Conservation (phyloP, 1,139 yeast genomes). For the Suhomyces yuchorum region DNA sequence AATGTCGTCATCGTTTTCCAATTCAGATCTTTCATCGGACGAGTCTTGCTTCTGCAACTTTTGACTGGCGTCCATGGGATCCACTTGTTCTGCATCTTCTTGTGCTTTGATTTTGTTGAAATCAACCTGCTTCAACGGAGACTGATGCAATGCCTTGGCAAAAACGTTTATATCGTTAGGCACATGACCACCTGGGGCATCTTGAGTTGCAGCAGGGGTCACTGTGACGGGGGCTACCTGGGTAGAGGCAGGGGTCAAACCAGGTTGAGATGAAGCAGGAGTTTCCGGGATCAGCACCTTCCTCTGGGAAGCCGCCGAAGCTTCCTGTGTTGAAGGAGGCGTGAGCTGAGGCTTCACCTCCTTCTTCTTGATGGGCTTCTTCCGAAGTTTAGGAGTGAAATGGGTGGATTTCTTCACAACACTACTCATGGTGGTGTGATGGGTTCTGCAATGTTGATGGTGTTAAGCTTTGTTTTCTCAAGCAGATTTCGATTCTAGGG, state of each 20-base stretch:
- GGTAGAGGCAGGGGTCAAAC: neutral
- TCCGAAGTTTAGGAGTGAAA: slow-evolving; percentile 44
- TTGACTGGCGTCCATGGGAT: slow-evolving; percentile 31
- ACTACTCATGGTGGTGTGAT: slow-evolving; percentile 45
- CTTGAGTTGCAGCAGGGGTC: slow-evolving; percentile 7
- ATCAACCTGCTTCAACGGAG: slow-evolving; percentile 8
- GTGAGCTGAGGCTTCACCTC: slow-evolving; percentile 25
- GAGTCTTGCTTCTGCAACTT: slow-evolving; percentile 5
- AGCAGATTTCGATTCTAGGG: neutral
- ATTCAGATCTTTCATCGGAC: slow-evolving; percentile 20
- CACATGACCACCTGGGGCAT: neutral
- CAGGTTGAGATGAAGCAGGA: neutral
- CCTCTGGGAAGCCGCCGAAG: neutral
- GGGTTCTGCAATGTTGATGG: neutral
- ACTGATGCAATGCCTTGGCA: neutral
- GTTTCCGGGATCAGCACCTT: neutral
- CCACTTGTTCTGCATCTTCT: slow-evolving; percentile 28
- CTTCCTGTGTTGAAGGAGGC: slow-evolving; percentile 30
- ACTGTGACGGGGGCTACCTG: slow-evolving; percentile 3
- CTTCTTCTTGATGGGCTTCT: slow-evolving; percentile 28
- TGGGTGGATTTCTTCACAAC: slow-evolving; percentile 47
- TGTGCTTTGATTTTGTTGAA: slow-evolving; percentile 7
- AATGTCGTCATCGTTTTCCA: slow-evolving; percentile 30
- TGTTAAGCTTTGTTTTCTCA: neutral
- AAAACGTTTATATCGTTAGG: neutral